Percentiles rank a stretch among this genome's conserved stretches.
phyloP scores from a whole-genome alignment of 2,329 filamentous ascomycete species.

The Biscogniauxia mediterranea region DNA sequence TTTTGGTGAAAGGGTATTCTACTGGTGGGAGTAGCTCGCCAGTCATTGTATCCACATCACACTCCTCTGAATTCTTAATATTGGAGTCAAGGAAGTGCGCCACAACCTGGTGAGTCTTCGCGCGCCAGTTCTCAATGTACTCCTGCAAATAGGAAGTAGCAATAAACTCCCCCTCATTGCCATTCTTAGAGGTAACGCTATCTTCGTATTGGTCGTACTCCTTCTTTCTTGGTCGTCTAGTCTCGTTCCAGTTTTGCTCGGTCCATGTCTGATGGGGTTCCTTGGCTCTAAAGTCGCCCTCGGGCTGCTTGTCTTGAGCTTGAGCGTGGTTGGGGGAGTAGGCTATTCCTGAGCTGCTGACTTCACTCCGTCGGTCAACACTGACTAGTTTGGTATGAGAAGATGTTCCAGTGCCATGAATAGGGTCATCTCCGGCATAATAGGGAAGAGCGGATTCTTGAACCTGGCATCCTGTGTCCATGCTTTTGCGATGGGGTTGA shows the following conservation, averaged over 20 bases:
- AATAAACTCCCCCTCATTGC: background rate
- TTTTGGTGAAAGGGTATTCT: constrained; percentile 32
- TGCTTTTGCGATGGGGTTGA: no score
- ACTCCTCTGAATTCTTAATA: constrained; percentile 30
- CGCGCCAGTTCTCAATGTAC: constrained; percentile 21
- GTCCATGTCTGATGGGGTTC: background rate
- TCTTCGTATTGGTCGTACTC: constrained; percentile 1
- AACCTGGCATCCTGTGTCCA: background rate
- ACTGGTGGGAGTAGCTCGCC: constrained; percentile 36
- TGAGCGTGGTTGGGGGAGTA: background rate
- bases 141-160: constrained; percentile 4
- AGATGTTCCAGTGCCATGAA: background rate
- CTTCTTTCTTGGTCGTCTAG: background rate
- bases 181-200: background rate
- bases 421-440: background rate
- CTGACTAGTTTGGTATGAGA: background rate
- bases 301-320: constrained; percentile 4
- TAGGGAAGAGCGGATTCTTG: background rate
- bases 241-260: constrained; percentile 1
- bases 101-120: constrained; percentile 7
- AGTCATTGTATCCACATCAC: constrained; percentile 38
- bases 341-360: background rate
- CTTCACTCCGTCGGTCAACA: background rate
- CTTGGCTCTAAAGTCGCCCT: background rate
- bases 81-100: constrained; percentile 32